Percentiles rank a stretch among this genome's conserved stretches.
Conservation (phyloP, 2,329 filamentous ascomycete species). For the Aspergillus awamori region DNA sequence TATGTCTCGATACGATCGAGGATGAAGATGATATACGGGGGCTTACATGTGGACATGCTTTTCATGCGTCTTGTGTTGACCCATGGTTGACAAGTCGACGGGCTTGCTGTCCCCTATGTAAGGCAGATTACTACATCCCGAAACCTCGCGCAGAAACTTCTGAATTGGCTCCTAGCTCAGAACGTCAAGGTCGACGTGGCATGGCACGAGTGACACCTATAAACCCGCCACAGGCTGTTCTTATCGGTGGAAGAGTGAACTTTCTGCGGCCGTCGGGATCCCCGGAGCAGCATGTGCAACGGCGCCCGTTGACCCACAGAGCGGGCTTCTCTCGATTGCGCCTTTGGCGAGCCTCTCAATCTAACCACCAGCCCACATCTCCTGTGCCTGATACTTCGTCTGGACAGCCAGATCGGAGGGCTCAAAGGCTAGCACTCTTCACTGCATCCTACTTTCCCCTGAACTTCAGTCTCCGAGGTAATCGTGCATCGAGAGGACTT, state of each 20-base stretch:
- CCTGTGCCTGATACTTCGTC: not conserved
- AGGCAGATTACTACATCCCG: conserved; percentile 94
- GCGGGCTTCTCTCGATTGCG: not conserved
- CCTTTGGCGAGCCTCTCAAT: conserved; percentile 10
- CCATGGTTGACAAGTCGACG: conserved; percentile 94
- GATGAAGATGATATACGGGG: conserved; percentile 95
- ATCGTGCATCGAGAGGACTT: not conserved
- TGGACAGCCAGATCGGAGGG: not conserved
- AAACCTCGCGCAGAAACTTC: conserved; percentile 73
- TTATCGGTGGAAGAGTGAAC: conserved; percentile 36
- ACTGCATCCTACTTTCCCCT: not conserved
- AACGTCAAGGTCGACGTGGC: conserved; percentile 35
- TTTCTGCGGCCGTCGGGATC: conserved; percentile 40
- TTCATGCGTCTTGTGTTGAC: conserved; percentile 93
- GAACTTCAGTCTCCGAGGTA: not conserved
- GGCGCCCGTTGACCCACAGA: conserved; percentile 23
- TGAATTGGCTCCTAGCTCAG: conserved; percentile 31
- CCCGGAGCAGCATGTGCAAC: conserved; percentile 40
- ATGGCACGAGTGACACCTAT: conserved; percentile 29
- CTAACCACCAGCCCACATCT: not conserved
- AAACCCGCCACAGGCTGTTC: conserved; percentile 39
- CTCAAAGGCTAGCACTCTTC: not conserved
- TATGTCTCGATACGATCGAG: conserved; percentile 91
- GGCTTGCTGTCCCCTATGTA: conserved; percentile 95
- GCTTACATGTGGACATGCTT: conserved; percentile 93